These are phyloP conservation scores for Lithospermum erythrorhizon DNA, from an alignment of 257 asterid species.

Conservation along the genomic window DNA sequence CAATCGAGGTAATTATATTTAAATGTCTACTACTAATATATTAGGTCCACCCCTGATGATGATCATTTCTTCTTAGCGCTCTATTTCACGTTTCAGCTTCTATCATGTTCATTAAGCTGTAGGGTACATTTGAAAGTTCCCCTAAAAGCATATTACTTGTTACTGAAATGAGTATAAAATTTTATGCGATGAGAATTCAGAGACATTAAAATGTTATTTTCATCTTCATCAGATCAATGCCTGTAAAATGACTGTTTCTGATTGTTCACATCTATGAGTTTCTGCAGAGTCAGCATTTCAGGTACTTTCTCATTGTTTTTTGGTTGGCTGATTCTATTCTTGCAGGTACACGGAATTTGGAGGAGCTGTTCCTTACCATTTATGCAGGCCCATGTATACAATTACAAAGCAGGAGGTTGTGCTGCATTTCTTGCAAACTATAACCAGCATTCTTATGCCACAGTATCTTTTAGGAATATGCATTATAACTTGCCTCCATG, in stretches of 20 bases:
- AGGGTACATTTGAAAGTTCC: neutral
- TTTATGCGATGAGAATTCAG: neutral
- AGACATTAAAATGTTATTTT: neutral
- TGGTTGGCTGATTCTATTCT: neutral
- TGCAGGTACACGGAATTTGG: conserved; percentile 91
- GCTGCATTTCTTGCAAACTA: conserved; percentile 93
- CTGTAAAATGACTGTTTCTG: conserved; percentile 14
- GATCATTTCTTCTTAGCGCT: neutral
- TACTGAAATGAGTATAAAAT: neutral
- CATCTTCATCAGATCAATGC: conserved; percentile 40
- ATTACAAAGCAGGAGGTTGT: conserved; percentile 58
- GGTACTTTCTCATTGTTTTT: neutral
- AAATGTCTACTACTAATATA: too few relatives aligned
- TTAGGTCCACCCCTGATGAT: too few relatives aligned
- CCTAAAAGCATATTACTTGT: neutral
- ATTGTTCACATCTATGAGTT: neutral
- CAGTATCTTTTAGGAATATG: conserved; percentile 52
- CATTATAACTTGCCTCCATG: conserved; percentile 94
- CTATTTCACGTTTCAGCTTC: neutral
- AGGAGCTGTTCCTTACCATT: conserved; percentile 75
- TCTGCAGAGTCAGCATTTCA: neutral
- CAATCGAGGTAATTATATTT: too few relatives aligned
- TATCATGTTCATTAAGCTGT: neutral
- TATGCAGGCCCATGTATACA: conserved; percentile 80
- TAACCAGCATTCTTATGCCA: conserved; percentile 55